Percentiles rank a stretch among this genome's conserved stretches.
phyloP scores from a whole-genome alignment of 169 alveolate genomes.

The Toxoplasma gondii region DNA sequence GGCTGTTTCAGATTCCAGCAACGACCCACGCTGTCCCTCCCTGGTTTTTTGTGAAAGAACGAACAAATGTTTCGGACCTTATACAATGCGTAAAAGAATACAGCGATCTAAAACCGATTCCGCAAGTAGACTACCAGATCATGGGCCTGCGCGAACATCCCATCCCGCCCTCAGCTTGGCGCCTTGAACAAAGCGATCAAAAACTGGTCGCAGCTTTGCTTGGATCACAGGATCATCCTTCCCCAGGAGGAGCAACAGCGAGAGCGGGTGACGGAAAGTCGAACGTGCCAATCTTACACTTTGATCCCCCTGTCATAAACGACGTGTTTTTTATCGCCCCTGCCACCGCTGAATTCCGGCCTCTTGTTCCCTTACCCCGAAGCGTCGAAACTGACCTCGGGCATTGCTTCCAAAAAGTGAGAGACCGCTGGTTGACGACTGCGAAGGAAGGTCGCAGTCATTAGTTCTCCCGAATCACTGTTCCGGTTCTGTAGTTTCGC shows the following conservation, averaged over 20 bases:
- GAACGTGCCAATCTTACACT: background rate
- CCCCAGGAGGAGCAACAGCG: background rate
- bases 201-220: background rate
- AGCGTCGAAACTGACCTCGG: constrained; percentile 25
- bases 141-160: background rate
- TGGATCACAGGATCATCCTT: background rate
- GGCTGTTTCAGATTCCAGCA: background rate
- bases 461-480: too few relatives aligned
- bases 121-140: background rate
- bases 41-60: background rate
- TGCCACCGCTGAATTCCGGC: constrained; percentile 16
- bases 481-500: too few relatives aligned
- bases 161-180: constrained; percentile 28
- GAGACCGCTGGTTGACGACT: background rate
- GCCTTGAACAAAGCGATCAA: background rate
- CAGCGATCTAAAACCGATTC: background rate
- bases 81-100: background rate
- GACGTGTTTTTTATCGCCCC: background rate
- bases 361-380: constrained; percentile 25
- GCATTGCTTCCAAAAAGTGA: constrained; percentile 18
- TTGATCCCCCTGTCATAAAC: constrained; percentile 22
- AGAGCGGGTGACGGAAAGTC: background rate
- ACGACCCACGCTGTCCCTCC: background rate
- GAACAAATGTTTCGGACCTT: background rate
- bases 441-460: too few relatives aligned